Evolutionary conservation across 371 early-diverging fungal species (phyloP).

Genomic region (Encephalitozoon romaleae): DNA sequence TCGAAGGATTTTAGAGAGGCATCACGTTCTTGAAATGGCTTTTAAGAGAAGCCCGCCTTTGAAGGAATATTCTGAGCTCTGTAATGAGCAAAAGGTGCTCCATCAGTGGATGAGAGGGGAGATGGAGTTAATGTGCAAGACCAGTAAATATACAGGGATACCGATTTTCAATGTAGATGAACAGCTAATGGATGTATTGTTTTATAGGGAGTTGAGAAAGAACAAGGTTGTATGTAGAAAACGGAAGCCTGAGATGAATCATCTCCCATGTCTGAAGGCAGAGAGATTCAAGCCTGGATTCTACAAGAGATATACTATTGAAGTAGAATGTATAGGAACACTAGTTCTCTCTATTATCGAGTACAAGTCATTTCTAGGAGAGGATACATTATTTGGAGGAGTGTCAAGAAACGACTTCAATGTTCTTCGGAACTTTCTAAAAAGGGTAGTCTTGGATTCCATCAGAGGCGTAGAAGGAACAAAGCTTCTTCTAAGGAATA

Average conservation of each 20-base stretch:
- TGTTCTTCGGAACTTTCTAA: constrained; percentile 23
- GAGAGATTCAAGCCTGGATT: constrained; percentile 31
- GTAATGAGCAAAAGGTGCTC: constrained; percentile 10
- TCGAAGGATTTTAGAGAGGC: neutral
- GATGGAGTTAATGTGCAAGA: neutral
- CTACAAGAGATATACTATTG: constrained; percentile 9
- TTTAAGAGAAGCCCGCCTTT: neutral
- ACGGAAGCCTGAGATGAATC: neutral
- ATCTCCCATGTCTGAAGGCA: neutral
- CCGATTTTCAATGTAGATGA: constrained; percentile 43
- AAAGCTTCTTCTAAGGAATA: constrained; percentile 1
- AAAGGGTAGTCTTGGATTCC: constrained; percentile 20
- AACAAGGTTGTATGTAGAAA: neutral
- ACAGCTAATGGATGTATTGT: constrained; percentile 40
- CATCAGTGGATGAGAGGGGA: constrained; percentile 11
- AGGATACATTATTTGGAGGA: constrained; percentile 17
- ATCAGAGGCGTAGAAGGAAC: constrained; percentile 12
- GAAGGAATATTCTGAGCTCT: neutral
- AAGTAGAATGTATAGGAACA: constrained; percentile 39
- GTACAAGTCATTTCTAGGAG: constrained; percentile 10
- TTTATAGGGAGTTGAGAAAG: constrained; percentile 19
- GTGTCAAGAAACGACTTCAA: constrained; percentile 34
- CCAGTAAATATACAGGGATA: constrained; percentile 18
- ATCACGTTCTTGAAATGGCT: neutral
- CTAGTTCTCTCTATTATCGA: constrained; percentile 47